phyloP scores from a whole-genome alignment of 225 moss, liverwort and hornwort species.

The Marchantia paleacea region DNA sequence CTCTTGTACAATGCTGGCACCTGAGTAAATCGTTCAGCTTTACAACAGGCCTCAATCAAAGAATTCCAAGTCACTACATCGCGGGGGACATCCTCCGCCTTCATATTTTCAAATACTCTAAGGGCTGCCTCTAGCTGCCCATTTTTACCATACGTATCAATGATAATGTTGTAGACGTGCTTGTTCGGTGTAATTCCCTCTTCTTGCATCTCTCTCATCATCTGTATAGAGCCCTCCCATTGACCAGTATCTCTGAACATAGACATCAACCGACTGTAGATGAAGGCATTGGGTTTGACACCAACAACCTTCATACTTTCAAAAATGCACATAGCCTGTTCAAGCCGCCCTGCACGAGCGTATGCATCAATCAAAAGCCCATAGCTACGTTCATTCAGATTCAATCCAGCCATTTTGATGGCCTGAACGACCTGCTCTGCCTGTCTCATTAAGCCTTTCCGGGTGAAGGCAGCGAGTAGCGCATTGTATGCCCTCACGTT shows the following conservation, averaged over 20 bases:
- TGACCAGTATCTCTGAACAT: conserved; percentile 78
- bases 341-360: conserved; percentile 66
- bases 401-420: conserved; percentile 31
- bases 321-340: conserved; percentile 60
- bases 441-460: conserved; percentile 56
- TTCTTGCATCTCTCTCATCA: conserved; percentile 76
- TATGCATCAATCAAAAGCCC: conserved; percentile 87
- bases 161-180: conserved; percentile 83
- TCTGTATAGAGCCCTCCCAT: conserved; percentile 59
- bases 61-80: conserved; percentile 97
- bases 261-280: conserved; percentile 88
- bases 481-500: conserved; percentile 66
- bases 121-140: conserved; percentile 71
- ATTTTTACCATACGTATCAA: conserved; percentile 85
- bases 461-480: conserved; percentile 64
- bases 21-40: conserved; percentile 46
- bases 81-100: conserved; percentile 57
- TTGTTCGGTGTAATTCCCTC: conserved; percentile 62
- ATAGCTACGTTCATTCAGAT: conserved; percentile 64
- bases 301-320: conserved; percentile 57
- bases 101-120: conserved; percentile 65
- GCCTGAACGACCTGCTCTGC: conserved; percentile 37
- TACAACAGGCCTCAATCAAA: conserved; percentile 83
- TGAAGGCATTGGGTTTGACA: conserved; percentile 74
- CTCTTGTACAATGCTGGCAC: conserved; percentile 43